Base-by-base conservation (phyloP, 148 eudicot genomes). In the Silene uniflora region DNA sequence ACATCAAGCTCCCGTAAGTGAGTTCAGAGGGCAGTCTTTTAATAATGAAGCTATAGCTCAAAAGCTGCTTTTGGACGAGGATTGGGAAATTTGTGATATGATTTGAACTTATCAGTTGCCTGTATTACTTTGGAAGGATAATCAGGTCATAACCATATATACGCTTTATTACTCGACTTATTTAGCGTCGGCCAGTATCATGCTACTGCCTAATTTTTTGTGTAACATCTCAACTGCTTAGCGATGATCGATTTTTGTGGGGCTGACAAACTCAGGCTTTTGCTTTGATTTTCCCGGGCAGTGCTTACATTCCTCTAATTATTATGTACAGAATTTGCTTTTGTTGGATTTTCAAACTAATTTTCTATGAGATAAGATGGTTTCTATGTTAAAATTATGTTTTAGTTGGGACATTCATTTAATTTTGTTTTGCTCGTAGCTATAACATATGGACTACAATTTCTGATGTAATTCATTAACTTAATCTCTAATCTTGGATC, bases 1-100 rank as follows among this genome's bases (percentile, higher is more conserved):
- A 65, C 75, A 82, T 56, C 71, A 67, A 47, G 58, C 78, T 42
- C 66, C 76, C n/a, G 62, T 22, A 66, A 76, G 80, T 67, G 75
- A 59, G 47, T 49, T 32, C 18, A 83, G 72, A 49, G 85, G 82
- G 62, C 79, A 77, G 69, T 52, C 10, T 69, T 23, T 21, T 29
- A 54, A 54, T 32, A 62, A 23, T 22, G 72, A 74, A 62, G 69
- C 73, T 49, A 52, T 65, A 13, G 42, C 67, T 22, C 69, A 39
- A 24, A 81, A 85, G 71, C 86, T 73, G 60, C 76, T 77, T 72
- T 61, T 56, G 56, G 97, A 90, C 56, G 97, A 89, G 4, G 97
- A 83, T 52, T 91, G 97, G 97, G 92, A 89, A 23, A 55, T 91
- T 66, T 88, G 86, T 23, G 89, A 90, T 62, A 49, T 67, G 73